Evolutionary conservation across 2,329 filamentous ascomycete genomes (phyloP), one percentile per base, ranked within the genome.

Genomic region (Aspergillus floridensis): DNA sequence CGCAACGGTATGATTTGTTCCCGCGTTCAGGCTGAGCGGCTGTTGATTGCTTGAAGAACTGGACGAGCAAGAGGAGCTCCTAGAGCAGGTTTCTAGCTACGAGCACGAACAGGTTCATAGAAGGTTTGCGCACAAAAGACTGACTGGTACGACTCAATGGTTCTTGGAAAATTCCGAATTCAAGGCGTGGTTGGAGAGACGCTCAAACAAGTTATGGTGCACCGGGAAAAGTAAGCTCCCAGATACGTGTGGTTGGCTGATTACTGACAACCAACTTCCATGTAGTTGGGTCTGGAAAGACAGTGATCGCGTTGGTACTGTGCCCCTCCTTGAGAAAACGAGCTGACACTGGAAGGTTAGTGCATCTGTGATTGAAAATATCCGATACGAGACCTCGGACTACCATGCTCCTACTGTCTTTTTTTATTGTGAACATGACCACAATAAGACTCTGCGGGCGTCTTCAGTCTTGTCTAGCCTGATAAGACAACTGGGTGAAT

Each of bases 131-230:
- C 54, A 48, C 2, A 68, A 67, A 57, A 59, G 66, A 47, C 53
- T 69, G 8, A 26, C 44, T 10, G 60, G 59, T 4, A 69, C 65
- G 5, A 65, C 63, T 10, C 61, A 66, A 29, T 69, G 67, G 62
- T 63, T 63, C 47, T 21, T 58, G 2, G 31, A 62, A 21, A 62
- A 64, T 35, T 35, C 53, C 0, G 53, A 61, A 35, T 68, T 66
- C 41, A 50, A 64, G 31, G 56, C 46, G 4, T 68, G 66, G 66
- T 57, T 6, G 1, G 53, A 64, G 31, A 66, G 62, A 47, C 53
- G 10, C 12, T 49, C 53, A 11, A 53, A 59, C 16, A 53, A 47
- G 56, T 41, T 68, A 24, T 68, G 65, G 65, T 67, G 62, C 38
- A 63, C 65, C 2, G 65, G 66, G 46, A 64, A 61, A 29, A 68